phyloP scores from a whole-genome alignment of 208 protist species.

The Leishmania tropica region DNA sequence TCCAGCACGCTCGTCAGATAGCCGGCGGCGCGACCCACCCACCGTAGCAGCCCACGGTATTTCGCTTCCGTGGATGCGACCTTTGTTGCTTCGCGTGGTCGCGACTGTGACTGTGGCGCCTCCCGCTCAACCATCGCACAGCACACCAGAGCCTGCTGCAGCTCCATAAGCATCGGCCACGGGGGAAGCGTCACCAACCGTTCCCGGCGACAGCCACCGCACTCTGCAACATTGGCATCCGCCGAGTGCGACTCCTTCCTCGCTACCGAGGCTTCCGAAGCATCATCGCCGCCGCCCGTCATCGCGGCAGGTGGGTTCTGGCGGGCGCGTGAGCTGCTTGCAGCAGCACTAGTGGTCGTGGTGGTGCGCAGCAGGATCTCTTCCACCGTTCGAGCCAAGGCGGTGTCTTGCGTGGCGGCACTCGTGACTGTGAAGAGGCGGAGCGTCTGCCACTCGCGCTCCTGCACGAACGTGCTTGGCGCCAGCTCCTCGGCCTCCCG shows the following conservation, averaged over 20 bases:
- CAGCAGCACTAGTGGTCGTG: background rate
- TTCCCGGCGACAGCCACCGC: slow-evolving; percentile 14
- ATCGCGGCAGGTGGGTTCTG: background rate
- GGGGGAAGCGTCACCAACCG: slow-evolving; percentile 21
- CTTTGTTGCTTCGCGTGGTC: background rate
- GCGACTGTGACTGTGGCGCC: background rate
- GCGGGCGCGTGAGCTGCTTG: background rate
- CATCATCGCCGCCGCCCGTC: background rate
- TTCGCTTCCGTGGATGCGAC: slow-evolving; percentile 16
- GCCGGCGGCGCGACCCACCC: slow-evolving; percentile 21
- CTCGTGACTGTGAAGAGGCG: slow-evolving; percentile 54
- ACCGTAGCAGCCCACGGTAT: slow-evolving; percentile 23
- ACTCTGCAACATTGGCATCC: slow-evolving; percentile 9
- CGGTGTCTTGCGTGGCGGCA: slow-evolving; percentile 12
- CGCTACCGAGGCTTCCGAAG: background rate
- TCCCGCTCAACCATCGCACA: slow-evolving; percentile 40
- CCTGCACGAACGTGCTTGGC: background rate
- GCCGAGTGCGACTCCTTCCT: background rate
- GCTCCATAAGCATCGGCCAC: slow-evolving; percentile 18
- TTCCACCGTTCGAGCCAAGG: slow-evolving; percentile 39
- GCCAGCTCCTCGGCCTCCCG: slow-evolving; percentile 37
- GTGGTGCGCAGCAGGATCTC: slow-evolving; percentile 33
- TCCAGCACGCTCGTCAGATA: slow-evolving; percentile 13
- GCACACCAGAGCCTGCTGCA: slow-evolving; percentile 52
- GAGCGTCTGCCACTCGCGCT: slow-evolving; percentile 63